Conservation (phyloP, 192 early-diverging fungal species). For the Geosiphon pyriformis region DNA sequence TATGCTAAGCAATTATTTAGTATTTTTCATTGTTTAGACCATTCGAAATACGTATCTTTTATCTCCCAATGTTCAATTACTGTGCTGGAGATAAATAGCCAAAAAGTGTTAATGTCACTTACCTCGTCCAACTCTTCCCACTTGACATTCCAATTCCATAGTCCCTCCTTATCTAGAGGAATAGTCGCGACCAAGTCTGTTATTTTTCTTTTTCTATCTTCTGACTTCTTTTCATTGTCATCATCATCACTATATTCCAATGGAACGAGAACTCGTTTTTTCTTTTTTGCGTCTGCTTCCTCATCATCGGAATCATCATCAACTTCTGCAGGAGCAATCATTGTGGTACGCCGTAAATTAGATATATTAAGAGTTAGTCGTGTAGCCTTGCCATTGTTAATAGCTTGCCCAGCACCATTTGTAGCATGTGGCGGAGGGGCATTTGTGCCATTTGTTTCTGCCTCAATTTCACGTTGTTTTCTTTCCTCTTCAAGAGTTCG, state of each 20-base stretch:
- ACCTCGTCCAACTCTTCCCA: slow-evolving; percentile 76
- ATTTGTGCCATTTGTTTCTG: slow-evolving; percentile 3
- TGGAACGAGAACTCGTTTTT: slow-evolving; percentile 44
- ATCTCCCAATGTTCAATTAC: too few species aligned
- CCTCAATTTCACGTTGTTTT: slow-evolving; percentile 29
- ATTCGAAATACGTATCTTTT: too few species aligned
- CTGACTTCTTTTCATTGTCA: slow-evolving; percentile 53
- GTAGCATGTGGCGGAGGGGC: not conserved
- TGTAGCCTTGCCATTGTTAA: slow-evolving; percentile 15
- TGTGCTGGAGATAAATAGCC: too few species aligned
- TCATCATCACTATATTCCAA: slow-evolving; percentile 48
- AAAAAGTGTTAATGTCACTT: slow-evolving; percentile 34
- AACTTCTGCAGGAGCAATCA: slow-evolving; percentile 12
- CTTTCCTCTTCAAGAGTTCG: slow-evolving; percentile 24
- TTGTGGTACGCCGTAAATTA: slow-evolving; percentile 30
- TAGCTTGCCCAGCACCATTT: slow-evolving; percentile 27
- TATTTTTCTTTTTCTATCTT: slow-evolving; percentile 59
- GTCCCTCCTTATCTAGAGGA: slow-evolving; percentile 59
- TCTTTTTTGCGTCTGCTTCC: slow-evolving; percentile 43
- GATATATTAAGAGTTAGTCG: slow-evolving; percentile 23
- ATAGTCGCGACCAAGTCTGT: slow-evolving; percentile 63
- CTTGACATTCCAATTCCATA: slow-evolving; percentile 68
- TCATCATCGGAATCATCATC: slow-evolving; percentile 50
- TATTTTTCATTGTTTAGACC: too few species aligned
- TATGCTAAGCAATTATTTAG: too few species aligned